Conservation (phyloP, 805 yeast species). For the Starmerella lactis-condensi region DNA sequence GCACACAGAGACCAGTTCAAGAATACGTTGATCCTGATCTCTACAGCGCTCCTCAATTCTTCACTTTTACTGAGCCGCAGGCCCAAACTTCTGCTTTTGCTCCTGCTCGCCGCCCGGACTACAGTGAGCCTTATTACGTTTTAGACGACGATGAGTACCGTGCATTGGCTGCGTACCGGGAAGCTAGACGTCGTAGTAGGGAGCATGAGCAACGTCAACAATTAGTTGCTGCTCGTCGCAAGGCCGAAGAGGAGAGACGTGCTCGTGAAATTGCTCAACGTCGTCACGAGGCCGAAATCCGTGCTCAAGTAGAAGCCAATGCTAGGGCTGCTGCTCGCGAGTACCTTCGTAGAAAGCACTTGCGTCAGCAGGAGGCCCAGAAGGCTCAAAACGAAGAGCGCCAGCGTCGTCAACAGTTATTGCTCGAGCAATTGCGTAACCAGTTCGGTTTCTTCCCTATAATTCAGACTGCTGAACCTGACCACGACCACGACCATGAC, state of each 20-base stretch:
- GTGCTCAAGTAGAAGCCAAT: conserved; percentile 7
- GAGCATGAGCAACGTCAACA: conserved; percentile 6
- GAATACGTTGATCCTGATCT: neutral
- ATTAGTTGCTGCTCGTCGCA: conserved; percentile 2
- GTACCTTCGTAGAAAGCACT: conserved; percentile 8
- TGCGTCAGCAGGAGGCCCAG: conserved; percentile 5
- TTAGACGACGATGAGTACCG: conserved; percentile 9
- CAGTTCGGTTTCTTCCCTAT: conserved; percentile 7
- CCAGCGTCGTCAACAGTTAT: conserved; percentile 7
- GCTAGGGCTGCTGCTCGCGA: conserved; percentile 11
- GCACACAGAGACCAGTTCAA: too few relatives aligned
- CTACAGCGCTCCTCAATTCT: neutral
- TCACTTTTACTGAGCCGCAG: neutral
- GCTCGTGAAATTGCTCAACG: conserved; percentile 5
- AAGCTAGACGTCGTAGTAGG: conserved; percentile 1
- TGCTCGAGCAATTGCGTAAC: conserved; percentile 10
- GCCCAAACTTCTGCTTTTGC: neutral
- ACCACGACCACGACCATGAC: neutral
- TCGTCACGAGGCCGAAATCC: conserved; percentile 2
- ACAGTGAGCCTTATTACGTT: neutral
- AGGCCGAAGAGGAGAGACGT: conserved; percentile 6
- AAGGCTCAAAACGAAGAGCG: conserved; percentile 10
- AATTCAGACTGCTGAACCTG: neutral
- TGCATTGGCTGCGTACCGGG: conserved; percentile 9
- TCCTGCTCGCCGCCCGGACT: conserved; percentile 1